Evolutionary conservation across 2,329 filamentous ascomycete genomes (phyloP).

Genomic region (Fusarium caatingaense): DNA sequence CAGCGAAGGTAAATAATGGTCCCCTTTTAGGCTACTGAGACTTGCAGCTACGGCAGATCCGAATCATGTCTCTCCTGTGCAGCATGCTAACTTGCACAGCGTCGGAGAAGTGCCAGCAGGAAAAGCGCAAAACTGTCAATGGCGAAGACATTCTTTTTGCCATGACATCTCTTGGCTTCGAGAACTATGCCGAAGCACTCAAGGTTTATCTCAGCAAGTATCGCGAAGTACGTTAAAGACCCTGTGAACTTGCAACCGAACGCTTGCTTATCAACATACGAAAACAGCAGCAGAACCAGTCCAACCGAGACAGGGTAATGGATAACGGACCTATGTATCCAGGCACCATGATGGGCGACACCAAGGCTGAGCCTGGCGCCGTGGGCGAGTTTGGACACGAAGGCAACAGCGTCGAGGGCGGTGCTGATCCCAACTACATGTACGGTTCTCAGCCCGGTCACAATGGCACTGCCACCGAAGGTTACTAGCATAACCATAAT

Average conservation of each 20-base stretch:
- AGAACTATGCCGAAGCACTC: constrained; percentile 97
- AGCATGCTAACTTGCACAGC: constrained; percentile 65
- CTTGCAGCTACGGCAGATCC: constrained; percentile 18
- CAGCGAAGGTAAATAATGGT: constrained; percentile 83
- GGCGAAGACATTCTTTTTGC: constrained; percentile 98
- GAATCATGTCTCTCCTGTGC: constrained; percentile 35
- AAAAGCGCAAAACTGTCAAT: constrained; percentile 99
- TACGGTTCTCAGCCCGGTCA: constrained; percentile 67
- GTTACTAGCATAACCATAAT: constrained; percentile 56
- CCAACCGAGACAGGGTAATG: constrained; percentile 55
- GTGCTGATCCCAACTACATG: constrained; percentile 60
- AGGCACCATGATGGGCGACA: constrained; percentile 48
- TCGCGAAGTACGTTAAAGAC: constrained; percentile 80
- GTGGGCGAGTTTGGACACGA: constrained; percentile 59
- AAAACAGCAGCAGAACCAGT: constrained; percentile 56
- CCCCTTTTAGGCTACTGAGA: constrained; percentile 4
- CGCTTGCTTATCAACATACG: constrained; percentile 16
- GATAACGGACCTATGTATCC: constrained; percentile 50
- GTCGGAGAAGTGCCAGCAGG: constrained; percentile 98
- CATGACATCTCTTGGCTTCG: constrained; percentile 98
- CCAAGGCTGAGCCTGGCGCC: constrained; percentile 48
- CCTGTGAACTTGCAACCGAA: background rate
- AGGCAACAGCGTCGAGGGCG: constrained; percentile 55
- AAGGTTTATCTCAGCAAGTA: constrained; percentile 99
- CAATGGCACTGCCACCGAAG: constrained; percentile 67